Evolutionary conservation across 257 asterid species (phyloP).

Genomic region (Solanum rostratum): DNA sequence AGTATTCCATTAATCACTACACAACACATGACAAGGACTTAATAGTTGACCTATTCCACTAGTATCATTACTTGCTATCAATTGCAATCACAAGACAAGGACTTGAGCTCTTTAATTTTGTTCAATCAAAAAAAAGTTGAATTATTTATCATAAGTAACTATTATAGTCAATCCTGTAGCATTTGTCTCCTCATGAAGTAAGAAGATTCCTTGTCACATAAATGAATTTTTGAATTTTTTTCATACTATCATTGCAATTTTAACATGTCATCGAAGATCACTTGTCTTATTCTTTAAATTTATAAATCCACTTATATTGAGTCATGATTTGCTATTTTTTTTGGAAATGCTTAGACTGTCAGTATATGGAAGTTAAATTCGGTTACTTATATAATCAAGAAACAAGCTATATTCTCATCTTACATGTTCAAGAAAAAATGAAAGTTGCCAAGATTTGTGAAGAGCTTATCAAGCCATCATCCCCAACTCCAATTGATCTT

Average conservation of each 20-base stretch:
- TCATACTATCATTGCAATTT: neutral
- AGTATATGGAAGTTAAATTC: neutral
- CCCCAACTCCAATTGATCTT: constrained; percentile 35
- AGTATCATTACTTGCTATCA: neutral
- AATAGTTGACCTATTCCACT: neutral
- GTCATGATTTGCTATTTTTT: neutral
- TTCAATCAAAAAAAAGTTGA: neutral
- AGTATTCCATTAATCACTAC: neutral
- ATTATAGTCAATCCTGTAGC: neutral
- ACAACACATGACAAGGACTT: neutral
- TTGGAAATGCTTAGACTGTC: rapidly evolving
- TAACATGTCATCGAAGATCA: neutral
- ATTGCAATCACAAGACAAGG: neutral
- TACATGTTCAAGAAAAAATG: constrained; percentile 6
- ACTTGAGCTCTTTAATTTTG: neutral
- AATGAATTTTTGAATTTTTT: neutral
- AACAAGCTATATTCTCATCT: neutral
- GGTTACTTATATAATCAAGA: neutral
- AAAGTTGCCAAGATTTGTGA: constrained; percentile 16
- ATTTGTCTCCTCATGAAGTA: neutral
- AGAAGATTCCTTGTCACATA: neutral
- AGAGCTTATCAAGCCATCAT: constrained; percentile 37
- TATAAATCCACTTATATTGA: neutral
- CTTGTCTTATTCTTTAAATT: neutral
- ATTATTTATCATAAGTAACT: neutral